A percentile compares a stretch with the other conserved stretches of the same genome.
Conservation (phyloP, 768 basidiomycete genomes). For the Phallus indusiatus region DNA sequence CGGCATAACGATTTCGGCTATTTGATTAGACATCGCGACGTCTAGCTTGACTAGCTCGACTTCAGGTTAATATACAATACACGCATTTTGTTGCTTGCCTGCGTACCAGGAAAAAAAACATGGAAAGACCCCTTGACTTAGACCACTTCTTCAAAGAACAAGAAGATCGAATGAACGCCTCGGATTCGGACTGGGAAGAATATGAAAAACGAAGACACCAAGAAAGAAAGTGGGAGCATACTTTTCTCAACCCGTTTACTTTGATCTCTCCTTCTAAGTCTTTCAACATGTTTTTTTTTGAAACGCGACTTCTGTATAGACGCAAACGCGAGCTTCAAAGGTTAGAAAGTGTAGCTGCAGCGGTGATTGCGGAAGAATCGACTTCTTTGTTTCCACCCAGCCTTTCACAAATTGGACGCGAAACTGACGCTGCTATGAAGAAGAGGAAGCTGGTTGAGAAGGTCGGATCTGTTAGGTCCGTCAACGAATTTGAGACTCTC, state of each 20-base stretch:
- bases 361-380: neutral
- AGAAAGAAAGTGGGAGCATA: constrained; percentile 2
- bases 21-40: too few relatives aligned
- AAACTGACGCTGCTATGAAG: neutral
- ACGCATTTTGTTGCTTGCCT: neutral
- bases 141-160: constrained; percentile 47
- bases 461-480: neutral
- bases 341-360: neutral
- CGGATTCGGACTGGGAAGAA: constrained; percentile 42
- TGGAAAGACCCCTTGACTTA: constrained; percentile 18
- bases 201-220: constrained; percentile 21
- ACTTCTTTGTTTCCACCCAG: neutral
- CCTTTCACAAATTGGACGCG: neutral
- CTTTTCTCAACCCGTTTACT: neutral
- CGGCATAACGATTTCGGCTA: neutral
- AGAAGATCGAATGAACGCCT: constrained; percentile 42
- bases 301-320: neutral
- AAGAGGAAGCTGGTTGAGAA: neutral
- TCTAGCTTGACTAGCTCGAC: too few relatives aligned
- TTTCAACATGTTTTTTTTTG: neutral
- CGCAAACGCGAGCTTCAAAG: neutral
- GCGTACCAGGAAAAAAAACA: neutral
- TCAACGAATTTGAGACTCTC: neutral
- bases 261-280: neutral
- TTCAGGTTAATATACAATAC: neutral